phyloP scores from a whole-genome alignment of 192 early-diverging fungal species.

The Coemansia sp. region DNA sequence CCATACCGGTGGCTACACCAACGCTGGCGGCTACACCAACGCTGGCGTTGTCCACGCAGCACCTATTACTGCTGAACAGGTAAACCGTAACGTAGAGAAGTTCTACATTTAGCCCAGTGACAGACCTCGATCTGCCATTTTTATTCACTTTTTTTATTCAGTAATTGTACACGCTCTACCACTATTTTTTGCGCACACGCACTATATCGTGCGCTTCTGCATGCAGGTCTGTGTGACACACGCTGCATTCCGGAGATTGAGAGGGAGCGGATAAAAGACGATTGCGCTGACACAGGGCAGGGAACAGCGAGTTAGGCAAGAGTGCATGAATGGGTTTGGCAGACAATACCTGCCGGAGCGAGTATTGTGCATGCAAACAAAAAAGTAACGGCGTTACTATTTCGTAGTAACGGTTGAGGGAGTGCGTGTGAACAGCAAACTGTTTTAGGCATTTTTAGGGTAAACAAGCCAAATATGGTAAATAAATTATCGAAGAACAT shows the following conservation, averaged over 20 bases:
- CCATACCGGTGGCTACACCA: conserved; percentile 26
- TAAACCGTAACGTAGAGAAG: conserved; percentile 22
- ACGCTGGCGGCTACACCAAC: conserved; percentile 12
- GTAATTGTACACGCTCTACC: not conserved
- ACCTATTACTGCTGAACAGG: conserved; percentile 11
- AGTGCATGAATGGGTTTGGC: too few species aligned
- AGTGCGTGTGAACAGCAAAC: not conserved
- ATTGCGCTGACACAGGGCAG: not conserved
- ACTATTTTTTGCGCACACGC: not conserved
- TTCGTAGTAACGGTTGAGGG: too few species aligned
- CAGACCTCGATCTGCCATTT: not conserved
- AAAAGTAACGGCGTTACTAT: not conserved
- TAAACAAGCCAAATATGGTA: too few species aligned
- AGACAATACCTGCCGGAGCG: too few species aligned
- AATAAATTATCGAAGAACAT: too few species aligned
- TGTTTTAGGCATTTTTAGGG: too few species aligned
- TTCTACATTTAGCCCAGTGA: conserved; percentile 33
- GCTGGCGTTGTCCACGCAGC: not conserved
- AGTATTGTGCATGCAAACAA: not conserved
- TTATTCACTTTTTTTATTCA: conserved; percentile 8
- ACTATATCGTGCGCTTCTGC: not conserved
- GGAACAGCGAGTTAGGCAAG: too few species aligned
- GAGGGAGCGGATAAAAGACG: not conserved
- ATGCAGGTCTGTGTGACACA: not conserved
- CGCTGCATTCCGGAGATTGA: too few species aligned